Evolutionary conservation across 192 early-diverging fungal species (phyloP), one percentile per base, ranked within the genome.

Genomic region (Coemansia sp.): DNA sequence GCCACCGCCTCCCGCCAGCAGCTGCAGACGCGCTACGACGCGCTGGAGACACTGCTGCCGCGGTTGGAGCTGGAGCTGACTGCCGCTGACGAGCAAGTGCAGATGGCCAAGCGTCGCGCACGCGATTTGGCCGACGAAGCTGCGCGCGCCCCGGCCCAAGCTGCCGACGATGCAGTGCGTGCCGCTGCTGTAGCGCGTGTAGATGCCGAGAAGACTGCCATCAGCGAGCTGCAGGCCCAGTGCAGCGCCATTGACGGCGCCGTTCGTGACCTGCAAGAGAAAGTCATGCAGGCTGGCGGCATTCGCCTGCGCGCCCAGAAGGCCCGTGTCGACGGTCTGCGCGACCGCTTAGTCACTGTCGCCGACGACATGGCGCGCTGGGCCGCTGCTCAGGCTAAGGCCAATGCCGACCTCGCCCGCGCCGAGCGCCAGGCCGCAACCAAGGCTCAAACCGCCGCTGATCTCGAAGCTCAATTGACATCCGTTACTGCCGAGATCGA

Each of bases 251-350:
- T 98, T 57, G 90, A 98, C 67, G 88, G 81, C 3, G 90, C 89
- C 47, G 97, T 99, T 67, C 87, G 88, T 46, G 77, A 82, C 38
- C 83, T 98, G 22, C 95, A 98, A 63, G 90, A 95, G 43, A 88
- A 95, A 67, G 97, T 99, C 66, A 82, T 98, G 77, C 89, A 96
- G 71, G 92, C 89, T 40, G 97, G 97, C 66, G 97, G 95, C 46
- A 91, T 93, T 59, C 87, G 90, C 74, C 79, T 99, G 36, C 88
- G 97, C 52, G 77, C 88, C 5, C 97, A 99, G 79, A 94, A 94
- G 61, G 87, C 90, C 47, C 92, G 89, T 29, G 93, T 95, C 11
- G 94, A 96, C 62, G 89, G 90, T 16, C 73, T 98, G 47, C 78
- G 84, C 29, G 91, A 95, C 49, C 90, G 92, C 62, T 93, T 98